phyloP scores from a whole-genome alignment of 768 basidiomycete genomes.

The Tremella yokohamensis region DNA sequence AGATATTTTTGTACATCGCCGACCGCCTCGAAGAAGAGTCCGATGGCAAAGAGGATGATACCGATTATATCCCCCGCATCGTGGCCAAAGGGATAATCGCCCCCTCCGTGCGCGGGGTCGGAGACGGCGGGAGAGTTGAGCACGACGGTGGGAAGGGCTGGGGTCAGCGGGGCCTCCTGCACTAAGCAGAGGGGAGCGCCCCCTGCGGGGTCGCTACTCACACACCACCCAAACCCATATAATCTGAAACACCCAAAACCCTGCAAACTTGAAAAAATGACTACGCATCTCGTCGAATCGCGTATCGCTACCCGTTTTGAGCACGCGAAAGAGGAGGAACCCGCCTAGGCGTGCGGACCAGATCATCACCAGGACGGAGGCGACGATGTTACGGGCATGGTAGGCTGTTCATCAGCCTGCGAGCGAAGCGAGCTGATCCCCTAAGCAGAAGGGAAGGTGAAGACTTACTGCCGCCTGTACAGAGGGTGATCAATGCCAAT shows the following conservation, averaged over 20 bases:
- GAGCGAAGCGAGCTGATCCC: background rate
- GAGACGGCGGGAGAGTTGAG: constrained; percentile 67
- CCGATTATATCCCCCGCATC: constrained; percentile 62
- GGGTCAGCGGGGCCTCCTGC: too few species aligned
- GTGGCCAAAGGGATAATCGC: constrained; percentile 62
- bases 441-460: background rate
- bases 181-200: too few species aligned
- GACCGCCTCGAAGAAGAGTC: constrained; percentile 59
- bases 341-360: constrained; percentile 65
- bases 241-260: constrained; percentile 63
- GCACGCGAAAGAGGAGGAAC: constrained; percentile 66
- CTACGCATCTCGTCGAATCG: constrained; percentile 67
- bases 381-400: constrained; percentile 54
- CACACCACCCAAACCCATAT: constrained; percentile 57
- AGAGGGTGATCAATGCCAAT: constrained; percentile 62
- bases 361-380: constrained; percentile 60
- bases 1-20: constrained; percentile 64
- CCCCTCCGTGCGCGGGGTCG: constrained; percentile 54
- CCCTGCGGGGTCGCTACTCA: constrained; percentile 18
- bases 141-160: constrained; percentile 61
- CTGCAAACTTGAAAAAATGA: constrained; percentile 64
- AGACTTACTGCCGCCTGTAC: constrained; percentile 57
- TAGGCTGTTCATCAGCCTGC: constrained; percentile 49
- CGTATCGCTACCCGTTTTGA: constrained; percentile 64
- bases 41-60: constrained; percentile 61